Evolutionary conservation across 2,329 filamentous ascomycete species (phyloP), one percentile per base, ranked within the genome.

Genomic region (Shiraia bambusicola): DNA sequence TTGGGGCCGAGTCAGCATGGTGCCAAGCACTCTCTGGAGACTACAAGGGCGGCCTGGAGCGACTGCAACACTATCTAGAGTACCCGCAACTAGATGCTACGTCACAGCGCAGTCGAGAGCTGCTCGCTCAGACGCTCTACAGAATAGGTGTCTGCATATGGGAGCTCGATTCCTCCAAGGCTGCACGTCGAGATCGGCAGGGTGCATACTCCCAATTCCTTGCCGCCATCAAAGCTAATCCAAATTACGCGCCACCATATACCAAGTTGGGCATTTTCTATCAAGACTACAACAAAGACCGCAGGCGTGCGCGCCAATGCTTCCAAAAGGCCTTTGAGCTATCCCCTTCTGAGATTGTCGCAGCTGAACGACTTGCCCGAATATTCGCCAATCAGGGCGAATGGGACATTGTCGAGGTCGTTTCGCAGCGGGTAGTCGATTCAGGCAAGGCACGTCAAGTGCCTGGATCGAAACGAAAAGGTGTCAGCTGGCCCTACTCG

Each of bases 301-400:
- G 84, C 68, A 87, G 84, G 59, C 79, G 94, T 61, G 89, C 92
- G 7, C 80, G 88, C n/a, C 84, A 87, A 50, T 97, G 92, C 64
- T 97, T 97, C 59, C 88, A 96, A 58, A 96, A 97, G 65, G 93
- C 93, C 0, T 87, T 98, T 35, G 93, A 98, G 66, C 73, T 98
- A 3, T 98, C 93, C 0, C 74, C 89, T 0, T 84, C 87, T 0
- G 93, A 98, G 63, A 81, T 95, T 1, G 77, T 86, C 54, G 89
- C 93, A 26, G 93, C 93, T 0, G 88, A 97, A 67, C 81, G 89
- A 19, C 78, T 98, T 12, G 91, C 93, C 2, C 81, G 81, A 45
- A 84, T 83, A 0, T 98, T 96, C 66, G 92, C 94, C 0, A 84
- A 95, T 39, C 84, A 90, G 52, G 83, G 87, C 27, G 93, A 98